These are phyloP conservation scores for Coleophoma crateriformis DNA, from an alignment of 2,329 filamentous ascomycete genomes.

Conservation along the genomic window DNA sequence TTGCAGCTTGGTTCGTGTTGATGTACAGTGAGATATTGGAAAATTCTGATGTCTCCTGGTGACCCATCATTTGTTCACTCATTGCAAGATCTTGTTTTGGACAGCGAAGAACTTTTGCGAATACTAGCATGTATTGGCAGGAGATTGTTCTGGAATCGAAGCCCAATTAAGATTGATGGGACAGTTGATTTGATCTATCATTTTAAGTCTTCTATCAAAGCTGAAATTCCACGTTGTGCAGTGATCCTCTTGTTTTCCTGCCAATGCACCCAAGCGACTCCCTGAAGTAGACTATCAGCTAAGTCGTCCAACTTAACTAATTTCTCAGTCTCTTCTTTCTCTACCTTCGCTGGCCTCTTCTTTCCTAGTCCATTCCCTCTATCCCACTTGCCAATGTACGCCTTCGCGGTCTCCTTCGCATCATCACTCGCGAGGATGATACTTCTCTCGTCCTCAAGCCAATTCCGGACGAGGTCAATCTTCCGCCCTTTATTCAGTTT, in stretches of 20 bases:
- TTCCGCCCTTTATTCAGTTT: constrained; percentile 50
- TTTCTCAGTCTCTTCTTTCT: constrained; percentile 22
- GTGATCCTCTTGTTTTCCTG: constrained; percentile 48
- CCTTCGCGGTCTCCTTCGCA: constrained; percentile 28
- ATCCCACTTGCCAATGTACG: constrained; percentile 29
- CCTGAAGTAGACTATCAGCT: constrained; percentile 74
- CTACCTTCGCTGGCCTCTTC: constrained; percentile 15
- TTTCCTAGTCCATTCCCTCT: constrained; percentile 14
- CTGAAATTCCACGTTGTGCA: constrained; percentile 24
- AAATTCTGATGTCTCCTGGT: neutral
- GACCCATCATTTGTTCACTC: neutral
- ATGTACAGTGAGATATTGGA: neutral
- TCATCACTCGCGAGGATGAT: constrained; percentile 25
- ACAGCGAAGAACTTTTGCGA: neutral
- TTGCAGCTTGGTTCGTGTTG: neutral
- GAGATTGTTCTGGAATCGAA: no score
- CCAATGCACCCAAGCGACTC: constrained; percentile 73
- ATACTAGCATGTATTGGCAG: neutral
- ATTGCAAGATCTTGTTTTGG: neutral
- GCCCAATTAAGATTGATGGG: no score
- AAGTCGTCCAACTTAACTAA: constrained; percentile 71
- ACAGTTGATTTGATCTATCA: no score
- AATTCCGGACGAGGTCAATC: constrained; percentile 54
- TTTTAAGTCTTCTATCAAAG: constrained; percentile 13
- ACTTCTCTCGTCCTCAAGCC: constrained; percentile 34